Evolutionary conservation across 139 green algal species (phyloP), one percentile per base, ranked within the genome.

Genomic region (Ettlia oleoabundans): DNA sequence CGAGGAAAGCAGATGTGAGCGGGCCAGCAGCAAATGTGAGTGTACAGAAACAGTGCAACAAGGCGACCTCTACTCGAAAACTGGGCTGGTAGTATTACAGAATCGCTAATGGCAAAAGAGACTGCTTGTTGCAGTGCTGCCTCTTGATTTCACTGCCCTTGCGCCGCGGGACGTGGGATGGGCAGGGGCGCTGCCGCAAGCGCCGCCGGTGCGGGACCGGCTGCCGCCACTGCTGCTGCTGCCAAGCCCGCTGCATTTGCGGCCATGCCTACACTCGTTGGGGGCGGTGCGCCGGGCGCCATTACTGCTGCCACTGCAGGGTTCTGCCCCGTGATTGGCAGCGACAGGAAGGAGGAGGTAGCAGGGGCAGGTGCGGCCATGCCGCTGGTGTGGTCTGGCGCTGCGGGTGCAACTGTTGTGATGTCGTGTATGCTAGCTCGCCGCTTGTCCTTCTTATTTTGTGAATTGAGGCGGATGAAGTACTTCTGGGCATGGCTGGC

Each of bases 401-500:
- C 58, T 32, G 24, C 33, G 3, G 53, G 53, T 1, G 58, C 15
- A 32, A 7, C 24, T 67, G 83, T 85, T 26, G 90, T 94, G 83
- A 98, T 97, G 92, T 98, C 96, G 83, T 98, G 95, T 80, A 98
- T 98, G 76, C 73, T 91, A 19, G 90, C 90, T 0, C 94, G 89
- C 51, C 92, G 85, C 82, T 96, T 97, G 85, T 96, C 93, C 88
- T 98, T 96, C 79, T 97, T 98, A 83, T 95, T 96, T 70, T 93
- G 88, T 28, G 81, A 90, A 87, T 96, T 97, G 18, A 98, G 85
- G 21, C 96, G 88, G 78, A 98, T 98, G 83, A 98, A 98, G 87
- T 98, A 98, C 88, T 98, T 98, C 80, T 98, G 95, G 4, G 95
- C 95, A 82, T 98, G 95, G 65, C 84, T 93, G 41, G 96, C 96